Conservation (phyloP, 169 alveolate species). For the Toxoplasma gondii region DNA sequence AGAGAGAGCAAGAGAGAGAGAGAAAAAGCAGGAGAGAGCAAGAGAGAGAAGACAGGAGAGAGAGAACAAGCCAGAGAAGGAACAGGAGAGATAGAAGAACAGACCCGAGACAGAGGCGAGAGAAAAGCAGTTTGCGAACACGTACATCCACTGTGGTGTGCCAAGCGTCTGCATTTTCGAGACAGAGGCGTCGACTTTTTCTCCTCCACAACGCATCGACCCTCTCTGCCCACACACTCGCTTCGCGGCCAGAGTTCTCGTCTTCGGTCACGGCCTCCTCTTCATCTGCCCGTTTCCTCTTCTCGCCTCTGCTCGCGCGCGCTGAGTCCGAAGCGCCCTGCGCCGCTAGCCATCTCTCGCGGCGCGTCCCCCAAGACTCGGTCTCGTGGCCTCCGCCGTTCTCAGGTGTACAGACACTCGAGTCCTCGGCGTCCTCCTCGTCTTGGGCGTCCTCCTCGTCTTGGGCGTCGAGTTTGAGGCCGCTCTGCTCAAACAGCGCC, state of each 20-base stretch:
- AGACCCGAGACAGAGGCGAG: background rate
- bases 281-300: background rate
- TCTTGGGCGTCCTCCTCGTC: slow-evolving; percentile 3
- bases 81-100: background rate
- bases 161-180: slow-evolving; percentile 25
- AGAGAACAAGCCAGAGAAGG: background rate
- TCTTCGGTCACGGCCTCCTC: background rate
- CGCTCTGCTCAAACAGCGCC: background rate
- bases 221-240: background rate
- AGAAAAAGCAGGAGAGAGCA: background rate
- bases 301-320: background rate
- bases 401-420: background rate
- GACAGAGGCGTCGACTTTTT: background rate
- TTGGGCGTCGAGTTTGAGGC: background rate
- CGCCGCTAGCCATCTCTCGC: background rate
- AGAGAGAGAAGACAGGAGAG: background rate
- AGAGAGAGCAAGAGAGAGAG: too few relatives aligned
- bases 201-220: slow-evolving; percentile 16
- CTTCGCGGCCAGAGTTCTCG: background rate
- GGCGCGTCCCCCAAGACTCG: slow-evolving; percentile 1
- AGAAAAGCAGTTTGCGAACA: background rate
- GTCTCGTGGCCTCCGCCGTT: background rate
- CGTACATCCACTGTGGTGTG: slow-evolving; percentile 30
- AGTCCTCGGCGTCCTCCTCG: background rate
- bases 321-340: background rate